Base-by-base conservation (phyloP, 2,329 filamentous ascomycete species). In the Diplocarpon mali region DNA sequence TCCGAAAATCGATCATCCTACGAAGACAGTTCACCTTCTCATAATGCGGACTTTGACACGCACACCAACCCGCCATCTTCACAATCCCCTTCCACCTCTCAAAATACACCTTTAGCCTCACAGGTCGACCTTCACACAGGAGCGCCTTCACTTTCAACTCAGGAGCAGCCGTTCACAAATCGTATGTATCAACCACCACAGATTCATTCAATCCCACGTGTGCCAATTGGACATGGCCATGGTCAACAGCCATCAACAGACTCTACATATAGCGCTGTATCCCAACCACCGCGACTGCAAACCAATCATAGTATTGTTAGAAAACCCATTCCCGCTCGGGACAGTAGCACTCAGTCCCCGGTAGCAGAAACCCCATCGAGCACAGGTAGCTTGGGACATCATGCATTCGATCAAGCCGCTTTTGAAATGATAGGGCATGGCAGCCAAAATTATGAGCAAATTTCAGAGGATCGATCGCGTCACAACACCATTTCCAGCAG, bases 251-350 rank as follows among this genome's bases (percentile, higher is more conserved):
- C 37, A 14, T 54, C 55, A 17, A 35, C 40, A 49, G 56, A 55
- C 37, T 55, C 51, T 36, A 54, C 40, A 31, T 32, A 46, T 20
- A 59, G 51, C 40, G 44, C 39, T 34, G 14, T 35, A 14, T 46
- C 51, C 24, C 52, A 55, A 27, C 43, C 40, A 38, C 30, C 51
- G 40, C 55, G 47, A 29, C 47, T 69, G 12, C 65, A 69, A 45
- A 67, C 67, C 16, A 63, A 60, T n/a, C 66, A 65, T 42, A 63
- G 66, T 29, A 64, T 73, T 35, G 62, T 64, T 40, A 66, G 74
- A 48, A 78, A 78, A 55, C 73, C 74, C 17, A 53, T 77, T 11
- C 69, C 71, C 17, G 53, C 59, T n/a, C 64, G 67, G 40, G 40
- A 34, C 57, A 55, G 58, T 57, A 50, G 59, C 62, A 58, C 64